A percentile compares a stretch with the other conserved stretches of the same genome.
Evolutionary conservation across 2,329 filamentous ascomycete species (phyloP).

Genomic region (Exophiala aquamarina): DNA sequence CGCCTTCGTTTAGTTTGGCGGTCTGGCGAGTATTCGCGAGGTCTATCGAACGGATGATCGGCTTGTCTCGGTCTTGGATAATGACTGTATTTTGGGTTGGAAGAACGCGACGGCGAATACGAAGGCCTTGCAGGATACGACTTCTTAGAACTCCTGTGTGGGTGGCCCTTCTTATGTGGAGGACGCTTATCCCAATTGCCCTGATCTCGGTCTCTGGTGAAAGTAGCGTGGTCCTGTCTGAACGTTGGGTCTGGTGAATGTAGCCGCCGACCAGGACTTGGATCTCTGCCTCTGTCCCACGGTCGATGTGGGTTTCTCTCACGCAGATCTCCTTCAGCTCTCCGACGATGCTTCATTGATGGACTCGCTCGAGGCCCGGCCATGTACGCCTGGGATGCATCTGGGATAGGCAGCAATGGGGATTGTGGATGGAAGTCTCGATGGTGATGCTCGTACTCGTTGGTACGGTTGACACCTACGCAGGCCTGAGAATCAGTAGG

Average conservation of each 20-base stretch:
- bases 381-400: constrained; percentile 49
- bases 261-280: no score
- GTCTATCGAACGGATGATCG: constrained; percentile 15
- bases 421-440: constrained; percentile 4
- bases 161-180: constrained; percentile 17
- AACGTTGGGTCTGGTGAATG: constrained; percentile 31
- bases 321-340: constrained; percentile 42
- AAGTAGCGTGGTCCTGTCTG: constrained; percentile 31
- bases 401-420: constrained; percentile 6
- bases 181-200: constrained; percentile 10
- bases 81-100: constrained; percentile 11
- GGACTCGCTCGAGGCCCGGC: constrained; percentile 51
- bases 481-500: constrained; percentile 22
- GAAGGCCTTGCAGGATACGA: constrained; percentile 21
- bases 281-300: constrained; percentile 29
- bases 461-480: constrained; percentile 19
- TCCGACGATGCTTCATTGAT: constrained; percentile 53
- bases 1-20: constrained; percentile 27
- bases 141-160: constrained; percentile 19
- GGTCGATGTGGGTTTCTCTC: constrained; percentile 29
- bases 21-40: constrained; percentile 21
- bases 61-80: constrained; percentile 9
- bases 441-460: constrained; percentile 4
- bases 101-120: constrained; percentile 17
- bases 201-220: constrained; percentile 33